These are phyloP conservation scores for Lactarius pseudohatsudake DNA, from an alignment of 768 basidiomycete species.

Conservation along the genomic window DNA sequence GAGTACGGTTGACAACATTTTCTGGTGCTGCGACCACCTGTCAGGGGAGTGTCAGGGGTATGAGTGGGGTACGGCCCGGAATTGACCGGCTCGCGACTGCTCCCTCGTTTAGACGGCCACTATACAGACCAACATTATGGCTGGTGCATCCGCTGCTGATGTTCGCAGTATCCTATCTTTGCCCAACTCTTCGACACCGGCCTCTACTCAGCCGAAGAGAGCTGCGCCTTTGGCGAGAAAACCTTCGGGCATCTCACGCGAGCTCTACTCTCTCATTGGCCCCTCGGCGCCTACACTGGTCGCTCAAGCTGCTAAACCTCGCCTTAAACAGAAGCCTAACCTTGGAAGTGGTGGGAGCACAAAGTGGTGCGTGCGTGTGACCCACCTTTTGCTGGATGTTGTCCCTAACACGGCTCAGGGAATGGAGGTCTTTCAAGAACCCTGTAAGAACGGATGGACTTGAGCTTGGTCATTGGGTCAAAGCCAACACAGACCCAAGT, in stretches of 20 bases:
- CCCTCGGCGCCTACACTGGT: constrained; percentile 85
- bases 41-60: neutral
- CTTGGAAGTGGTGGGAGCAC: constrained; percentile 59
- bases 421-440: constrained; percentile 72
- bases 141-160: constrained; percentile 68
- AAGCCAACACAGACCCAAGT: constrained; percentile 53
- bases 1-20: constrained; percentile 10
- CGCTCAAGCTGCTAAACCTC: constrained; percentile 75
- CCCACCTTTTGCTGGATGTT: neutral
- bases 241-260: constrained; percentile 89
- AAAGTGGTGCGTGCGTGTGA: constrained; percentile 67
- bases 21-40: too few species aligned
- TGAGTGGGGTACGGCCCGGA: neutral
- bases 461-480: constrained; percentile 83
- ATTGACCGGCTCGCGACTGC: neutral
- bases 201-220: constrained; percentile 52
- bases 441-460: constrained; percentile 64
- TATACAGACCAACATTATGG: constrained; percentile 42
- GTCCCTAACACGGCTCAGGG: constrained; percentile 48
- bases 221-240: constrained; percentile 45
- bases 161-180: constrained; percentile 82
- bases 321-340: constrained; percentile 84
- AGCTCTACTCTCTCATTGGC: constrained; percentile 94
- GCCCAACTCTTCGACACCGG: constrained; percentile 40
- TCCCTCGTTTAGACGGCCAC: neutral